Percentiles rank a stretch among this genome's conserved stretches.
Evolutionary conservation across 2,329 filamentous ascomycete species (phyloP).

Genomic region (Ilyonectria mors-panacis): DNA sequence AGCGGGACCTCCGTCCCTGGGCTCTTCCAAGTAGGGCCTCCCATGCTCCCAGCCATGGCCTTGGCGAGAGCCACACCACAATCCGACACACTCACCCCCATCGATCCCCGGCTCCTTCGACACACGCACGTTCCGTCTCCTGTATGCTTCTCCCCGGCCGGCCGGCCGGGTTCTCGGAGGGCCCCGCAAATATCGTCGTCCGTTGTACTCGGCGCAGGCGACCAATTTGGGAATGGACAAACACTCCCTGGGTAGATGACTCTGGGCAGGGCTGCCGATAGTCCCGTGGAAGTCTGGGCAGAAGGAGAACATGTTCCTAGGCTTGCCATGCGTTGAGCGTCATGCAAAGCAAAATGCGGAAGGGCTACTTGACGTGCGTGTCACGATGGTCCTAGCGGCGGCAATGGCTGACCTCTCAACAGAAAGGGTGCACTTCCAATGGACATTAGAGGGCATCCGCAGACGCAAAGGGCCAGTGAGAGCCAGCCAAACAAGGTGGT

Average conservation of each 20-base stretch:
- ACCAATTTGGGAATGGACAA: conserved; percentile 43
- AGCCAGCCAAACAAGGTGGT: conserved; percentile 22
- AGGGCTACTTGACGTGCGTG: conserved; percentile 19
- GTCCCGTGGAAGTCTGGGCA: conserved; percentile 4
- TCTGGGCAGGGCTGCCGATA: not conserved
- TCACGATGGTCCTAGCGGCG: conserved; percentile 21
- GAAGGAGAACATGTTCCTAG: conserved; percentile 18
- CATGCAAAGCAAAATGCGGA: conserved; percentile 17
- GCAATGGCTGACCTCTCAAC: conserved; percentile 13
- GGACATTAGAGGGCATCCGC: conserved; percentile 30
- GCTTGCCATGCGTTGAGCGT: conserved; percentile 10
- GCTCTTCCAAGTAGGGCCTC: conserved; percentile 7
- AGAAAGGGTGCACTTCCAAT: conserved; percentile 36
- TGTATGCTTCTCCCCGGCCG: conserved; percentile 40
- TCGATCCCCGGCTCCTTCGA: conserved; percentile 39
- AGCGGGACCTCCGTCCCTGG: conserved; percentile 18
- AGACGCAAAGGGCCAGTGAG: conserved; percentile 7
- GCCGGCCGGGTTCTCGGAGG: conserved; percentile 31
- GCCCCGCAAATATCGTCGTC: conserved; percentile 38
- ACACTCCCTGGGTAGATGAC: conserved; percentile 36
- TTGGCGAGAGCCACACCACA: conserved; percentile 44
- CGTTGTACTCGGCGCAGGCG: conserved; percentile 36
- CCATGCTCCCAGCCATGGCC: conserved; percentile 16
- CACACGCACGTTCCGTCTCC: conserved; percentile 41
- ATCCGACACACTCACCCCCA: conserved; percentile 39